Evolutionary conservation across 352 stramenopile genomes (phyloP).

Genomic region (Pythium aphanidermatum): DNA sequence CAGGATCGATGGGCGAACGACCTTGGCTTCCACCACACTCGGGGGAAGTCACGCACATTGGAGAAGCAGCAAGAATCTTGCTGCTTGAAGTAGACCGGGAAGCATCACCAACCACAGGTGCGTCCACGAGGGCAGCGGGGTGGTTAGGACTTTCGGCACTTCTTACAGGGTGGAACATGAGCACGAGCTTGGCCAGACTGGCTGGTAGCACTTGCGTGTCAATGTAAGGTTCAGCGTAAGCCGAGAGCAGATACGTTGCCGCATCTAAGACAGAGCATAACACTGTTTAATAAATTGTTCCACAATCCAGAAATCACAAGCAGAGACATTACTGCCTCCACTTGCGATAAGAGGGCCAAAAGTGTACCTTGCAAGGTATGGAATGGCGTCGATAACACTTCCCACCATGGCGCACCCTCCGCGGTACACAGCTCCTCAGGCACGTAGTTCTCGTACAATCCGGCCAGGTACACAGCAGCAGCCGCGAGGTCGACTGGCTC

Average conservation of each 20-base stretch:
- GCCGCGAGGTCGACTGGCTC: conserved; percentile 65
- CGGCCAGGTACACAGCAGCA: conserved; percentile 77
- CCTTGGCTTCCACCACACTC: conserved; percentile 67
- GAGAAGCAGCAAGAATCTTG: conserved; percentile 24
- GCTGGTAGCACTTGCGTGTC: conserved; percentile 63
- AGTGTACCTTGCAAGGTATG: conserved; percentile 80
- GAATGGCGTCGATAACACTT: conserved; percentile 53
- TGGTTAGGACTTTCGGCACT: conserved; percentile 44
- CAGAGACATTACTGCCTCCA: conserved; percentile 14
- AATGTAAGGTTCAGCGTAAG: conserved; percentile 77
- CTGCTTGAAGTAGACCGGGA: conserved; percentile 4
- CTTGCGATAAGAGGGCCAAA: conserved; percentile 30
- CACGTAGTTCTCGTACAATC: conserved; percentile 80
- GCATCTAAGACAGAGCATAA: conserved; percentile 70
- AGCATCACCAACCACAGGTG: conserved; percentile 5
- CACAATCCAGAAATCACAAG: conserved; percentile 21
- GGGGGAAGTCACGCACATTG: conserved; percentile 64
- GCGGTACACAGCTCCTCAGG: conserved; percentile 46
- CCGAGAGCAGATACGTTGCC: conserved; percentile 66
- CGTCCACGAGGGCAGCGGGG: conserved; percentile 11
- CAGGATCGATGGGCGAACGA: conserved; percentile 62
- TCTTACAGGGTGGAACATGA: conserved; percentile 60
- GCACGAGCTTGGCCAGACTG: conserved; percentile 68
- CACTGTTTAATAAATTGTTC: conserved; percentile 60
- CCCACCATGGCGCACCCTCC: conserved; percentile 64